Conservation (phyloP, 1,284 basidiomycete genomes). For the Mycocalia duriaeana region DNA sequence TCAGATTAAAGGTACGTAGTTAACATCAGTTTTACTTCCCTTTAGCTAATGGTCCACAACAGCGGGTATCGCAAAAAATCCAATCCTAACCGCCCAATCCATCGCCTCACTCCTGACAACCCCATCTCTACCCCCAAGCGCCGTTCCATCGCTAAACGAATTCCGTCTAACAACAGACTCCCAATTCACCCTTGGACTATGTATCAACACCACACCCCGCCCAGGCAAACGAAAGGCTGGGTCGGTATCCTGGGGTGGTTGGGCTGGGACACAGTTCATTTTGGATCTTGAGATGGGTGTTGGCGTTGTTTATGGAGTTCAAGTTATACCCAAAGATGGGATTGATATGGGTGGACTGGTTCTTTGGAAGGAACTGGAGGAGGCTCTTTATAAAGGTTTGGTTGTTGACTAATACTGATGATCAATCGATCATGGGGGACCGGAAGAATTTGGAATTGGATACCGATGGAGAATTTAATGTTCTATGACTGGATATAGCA, state of each 20-base stretch:
- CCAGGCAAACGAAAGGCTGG: constrained; percentile 2
- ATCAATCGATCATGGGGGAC: no score
- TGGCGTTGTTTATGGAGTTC: constrained; percentile 21
- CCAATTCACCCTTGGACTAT: constrained; percentile 5
- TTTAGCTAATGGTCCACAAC: background rate
- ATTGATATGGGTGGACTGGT: constrained; percentile 1
- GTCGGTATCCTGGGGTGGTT: constrained; percentile 16
- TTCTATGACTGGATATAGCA: no score
- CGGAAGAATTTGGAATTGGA: no score
- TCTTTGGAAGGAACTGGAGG: background rate
- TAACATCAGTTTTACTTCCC: background rate
- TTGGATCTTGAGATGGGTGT: constrained; percentile 24
- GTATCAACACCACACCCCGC: constrained; percentile 5
- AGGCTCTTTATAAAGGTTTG: background rate
- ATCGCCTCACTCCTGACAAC: background rate
- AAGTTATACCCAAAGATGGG: constrained; percentile 19
- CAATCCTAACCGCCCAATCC: background rate
- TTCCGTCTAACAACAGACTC: background rate
- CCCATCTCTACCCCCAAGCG: constrained; percentile 2
- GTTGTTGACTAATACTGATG: no score
- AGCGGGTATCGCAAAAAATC: constrained; percentile 5
- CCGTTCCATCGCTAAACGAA: background rate
- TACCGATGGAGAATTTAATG: no score
- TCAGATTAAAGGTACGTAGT: constrained; percentile 20
- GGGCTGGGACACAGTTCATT: constrained; percentile 23